phyloP scores from a whole-genome alignment of 768 basidiomycete genomes.

The Lactarius evosmus region DNA sequence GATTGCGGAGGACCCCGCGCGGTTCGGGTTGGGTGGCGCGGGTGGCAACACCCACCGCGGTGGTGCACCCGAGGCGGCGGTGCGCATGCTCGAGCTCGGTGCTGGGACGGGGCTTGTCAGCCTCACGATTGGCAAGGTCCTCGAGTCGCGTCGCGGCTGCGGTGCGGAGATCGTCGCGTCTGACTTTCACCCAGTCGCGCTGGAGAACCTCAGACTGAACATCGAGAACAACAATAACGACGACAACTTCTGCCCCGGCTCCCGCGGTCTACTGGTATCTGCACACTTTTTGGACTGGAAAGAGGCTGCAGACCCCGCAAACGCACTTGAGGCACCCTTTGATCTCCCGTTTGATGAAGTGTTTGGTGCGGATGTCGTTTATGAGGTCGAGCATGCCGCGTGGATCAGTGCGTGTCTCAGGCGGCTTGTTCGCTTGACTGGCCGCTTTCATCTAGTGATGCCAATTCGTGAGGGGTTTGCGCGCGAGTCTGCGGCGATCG shows the following conservation, averaged over 20 bases:
- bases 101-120: conserved; percentile 57
- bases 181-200: conserved; percentile 49
- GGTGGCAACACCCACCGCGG: neutral
- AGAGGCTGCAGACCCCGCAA: conserved; percentile 20
- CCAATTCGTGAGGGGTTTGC: conserved; percentile 66
- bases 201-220: conserved; percentile 48
- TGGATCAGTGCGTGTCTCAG: conserved; percentile 47
- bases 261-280: conserved; percentile 26
- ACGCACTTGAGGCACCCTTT: conserved; percentile 27
- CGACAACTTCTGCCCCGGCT: conserved; percentile 36
- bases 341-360: conserved; percentile 45
- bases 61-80: neutral
- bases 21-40: conserved; percentile 43
- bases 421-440: conserved; percentile 37
- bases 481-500: conserved; percentile 56
- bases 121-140: conserved; percentile 39
- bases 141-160: conserved; percentile 14
- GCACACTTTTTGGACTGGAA: conserved; percentile 43
- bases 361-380: conserved; percentile 54
- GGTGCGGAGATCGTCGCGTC: conserved; percentile 39
- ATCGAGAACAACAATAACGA: conserved; percentile 33
- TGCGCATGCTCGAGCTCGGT: conserved; percentile 52
- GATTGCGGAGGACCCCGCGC: conserved; percentile 54
- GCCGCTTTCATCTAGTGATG: conserved; percentile 70
- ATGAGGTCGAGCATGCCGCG: conserved; percentile 46